phyloP scores from a whole-genome alignment of 306 rosid genomes.

The Mucuna pruriens region DNA sequence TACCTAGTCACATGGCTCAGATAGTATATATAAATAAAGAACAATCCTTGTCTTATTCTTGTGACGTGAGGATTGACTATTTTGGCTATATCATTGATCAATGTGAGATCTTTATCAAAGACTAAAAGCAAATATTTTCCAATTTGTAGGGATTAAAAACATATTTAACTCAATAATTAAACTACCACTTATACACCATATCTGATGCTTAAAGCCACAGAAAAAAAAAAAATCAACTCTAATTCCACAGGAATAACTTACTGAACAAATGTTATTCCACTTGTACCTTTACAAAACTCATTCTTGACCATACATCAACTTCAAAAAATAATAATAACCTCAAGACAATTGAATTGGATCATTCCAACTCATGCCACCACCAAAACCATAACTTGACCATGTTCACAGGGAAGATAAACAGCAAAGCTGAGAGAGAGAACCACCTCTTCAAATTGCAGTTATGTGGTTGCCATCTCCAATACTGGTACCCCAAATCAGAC shows the following conservation, averaged over 20 bases:
- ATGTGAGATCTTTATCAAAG: too few species aligned
- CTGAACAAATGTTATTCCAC: slow-evolving; percentile 16
- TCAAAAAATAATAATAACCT: slow-evolving; percentile 2
- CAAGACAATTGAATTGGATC: neutral
- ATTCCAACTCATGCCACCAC: slow-evolving; percentile 24
- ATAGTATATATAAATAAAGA: too few species aligned
- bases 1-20: too few species aligned
- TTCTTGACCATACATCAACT: slow-evolving; percentile 11
- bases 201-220: neutral
- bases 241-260: neutral
- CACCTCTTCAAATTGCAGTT: slow-evolving; percentile 91
- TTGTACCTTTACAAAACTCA: slow-evolving; percentile 27
- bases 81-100: too few species aligned
- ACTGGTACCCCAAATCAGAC: slow-evolving; percentile 80
- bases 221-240: neutral
- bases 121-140: neutral
- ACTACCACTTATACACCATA: slow-evolving; percentile 9
- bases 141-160: neutral
- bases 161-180: neutral
- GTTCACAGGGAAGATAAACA: neutral
- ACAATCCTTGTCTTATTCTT: too few species aligned
- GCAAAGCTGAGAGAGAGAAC: slow-evolving; percentile 22
- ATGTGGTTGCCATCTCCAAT: slow-evolving; percentile 97
- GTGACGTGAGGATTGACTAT: too few species aligned
- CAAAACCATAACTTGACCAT: slow-evolving; percentile 14